phyloP scores from a whole-genome alignment of 306 rosid species.

The Ormosia emarginata region DNA sequence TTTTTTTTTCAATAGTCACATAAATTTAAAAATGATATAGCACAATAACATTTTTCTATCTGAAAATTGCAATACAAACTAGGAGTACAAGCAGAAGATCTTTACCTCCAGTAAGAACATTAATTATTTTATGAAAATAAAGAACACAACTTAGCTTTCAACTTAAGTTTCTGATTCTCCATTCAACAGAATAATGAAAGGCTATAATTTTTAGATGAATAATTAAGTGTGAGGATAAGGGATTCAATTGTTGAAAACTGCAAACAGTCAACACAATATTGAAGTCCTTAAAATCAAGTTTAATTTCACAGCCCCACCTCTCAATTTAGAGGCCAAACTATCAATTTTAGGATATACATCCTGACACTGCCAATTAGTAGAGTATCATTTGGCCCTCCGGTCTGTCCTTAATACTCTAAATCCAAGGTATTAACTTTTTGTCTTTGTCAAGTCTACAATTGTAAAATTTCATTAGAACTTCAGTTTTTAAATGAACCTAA shows the following conservation, averaged over 20 bases:
- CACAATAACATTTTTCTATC: neutral
- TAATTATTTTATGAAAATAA: neutral
- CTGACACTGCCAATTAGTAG: neutral
- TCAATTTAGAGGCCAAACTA: neutral
- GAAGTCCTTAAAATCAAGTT: neutral
- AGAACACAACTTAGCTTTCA: neutral
- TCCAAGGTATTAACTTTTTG: neutral
- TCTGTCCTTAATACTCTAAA: neutral
- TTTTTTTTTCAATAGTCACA: neutral
- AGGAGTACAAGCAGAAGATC: constrained; percentile 1
- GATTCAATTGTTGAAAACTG: neutral
- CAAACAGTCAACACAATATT: neutral
- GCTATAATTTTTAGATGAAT: neutral
- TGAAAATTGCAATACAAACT: neutral
- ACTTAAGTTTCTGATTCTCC: neutral
- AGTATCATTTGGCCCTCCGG: neutral
- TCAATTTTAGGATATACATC: neutral
- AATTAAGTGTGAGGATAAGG: neutral
- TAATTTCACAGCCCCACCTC: neutral
- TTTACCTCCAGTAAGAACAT: neutral
- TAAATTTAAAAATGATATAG: neutral
- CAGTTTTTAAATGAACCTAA: constrained; percentile 15
- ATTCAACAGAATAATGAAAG: constrained; percentile 2
- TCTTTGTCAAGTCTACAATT: neutral
- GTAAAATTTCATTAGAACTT: constrained; percentile 7